Evolutionary conservation across 345 rosid species (phyloP).

Genomic region (Laguncularia racemosa): DNA sequence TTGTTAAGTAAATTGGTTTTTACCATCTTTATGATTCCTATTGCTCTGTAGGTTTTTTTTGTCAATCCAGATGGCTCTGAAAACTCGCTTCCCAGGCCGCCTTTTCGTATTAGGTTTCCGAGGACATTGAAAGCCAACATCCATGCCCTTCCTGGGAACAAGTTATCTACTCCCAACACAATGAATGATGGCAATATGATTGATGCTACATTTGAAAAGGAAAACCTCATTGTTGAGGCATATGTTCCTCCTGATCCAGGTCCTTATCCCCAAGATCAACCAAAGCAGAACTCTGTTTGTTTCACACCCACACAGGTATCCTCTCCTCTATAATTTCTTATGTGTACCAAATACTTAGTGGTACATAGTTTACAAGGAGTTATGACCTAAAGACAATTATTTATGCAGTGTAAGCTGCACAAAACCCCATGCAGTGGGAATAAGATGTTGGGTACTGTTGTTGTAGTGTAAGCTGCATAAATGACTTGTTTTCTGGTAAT

Average conservation of each 20-base stretch:
- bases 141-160: conserved; percentile 79
- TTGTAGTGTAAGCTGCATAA: no score
- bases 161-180: conserved; percentile 34
- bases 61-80: conserved; percentile 60
- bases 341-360: no score
- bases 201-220: conserved; percentile 46
- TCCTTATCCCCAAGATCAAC: conserved; percentile 99
- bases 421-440: no score
- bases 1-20: not conserved
- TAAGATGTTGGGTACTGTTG: no score
- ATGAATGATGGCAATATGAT: conserved; percentile 37
- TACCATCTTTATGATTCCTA: conserved; percentile 5
- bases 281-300: conserved; percentile 87
- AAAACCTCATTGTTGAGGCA: conserved; percentile 77
- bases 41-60: conserved; percentile 53
- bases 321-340: not conserved
- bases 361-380: no score
- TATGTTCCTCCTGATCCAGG: conserved; percentile 95
- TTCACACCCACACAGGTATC: conserved; percentile 92
- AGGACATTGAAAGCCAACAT: conserved; percentile 52
- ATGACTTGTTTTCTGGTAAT: no score
- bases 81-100: conserved; percentile 65
- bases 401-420: no score
- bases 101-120: conserved; percentile 75
- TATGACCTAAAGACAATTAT: no score